phyloP scores from a whole-genome alignment of 2,329 filamentous ascomycete genomes.

The Trichocomaceae sp. region DNA sequence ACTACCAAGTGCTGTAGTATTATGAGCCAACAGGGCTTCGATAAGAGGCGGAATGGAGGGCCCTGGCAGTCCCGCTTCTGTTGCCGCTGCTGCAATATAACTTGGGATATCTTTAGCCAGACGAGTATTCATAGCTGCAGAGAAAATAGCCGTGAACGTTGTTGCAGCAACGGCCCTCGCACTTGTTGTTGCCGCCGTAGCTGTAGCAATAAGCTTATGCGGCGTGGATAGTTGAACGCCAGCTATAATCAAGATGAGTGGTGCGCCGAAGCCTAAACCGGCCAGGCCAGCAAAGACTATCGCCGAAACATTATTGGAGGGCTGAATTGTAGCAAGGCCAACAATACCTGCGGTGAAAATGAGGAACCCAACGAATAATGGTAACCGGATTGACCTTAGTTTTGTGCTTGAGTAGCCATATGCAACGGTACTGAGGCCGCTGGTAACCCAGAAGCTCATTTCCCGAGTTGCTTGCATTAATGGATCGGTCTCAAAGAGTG shows the following conservation, averaged over 20 bases:
- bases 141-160: constrained; percentile 1
- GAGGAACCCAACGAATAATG: not conserved
- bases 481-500: not conserved
- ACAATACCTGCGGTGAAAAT: not conserved
- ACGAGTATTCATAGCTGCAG: not conserved
- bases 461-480: not conserved
- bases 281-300: not conserved
- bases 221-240: constrained; percentile 6
- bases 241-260: not conserved
- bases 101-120: not conserved
- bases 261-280: constrained; percentile 3
- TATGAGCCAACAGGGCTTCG: not conserved
- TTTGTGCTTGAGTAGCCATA: not conserved
- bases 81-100: not conserved
- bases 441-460: not conserved
- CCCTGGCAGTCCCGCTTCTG: not conserved
- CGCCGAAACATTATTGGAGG: not conserved
- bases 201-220: not conserved
- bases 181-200: not conserved
- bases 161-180: not conserved
- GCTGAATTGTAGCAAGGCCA: constrained; percentile 3
- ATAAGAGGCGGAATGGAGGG: not conserved
- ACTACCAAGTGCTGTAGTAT: not conserved
- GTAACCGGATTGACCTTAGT: not conserved
- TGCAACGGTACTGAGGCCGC: not conserved